phyloP scores from a whole-genome alignment of 257 asterid species.

The Solanum virginianum region DNA sequence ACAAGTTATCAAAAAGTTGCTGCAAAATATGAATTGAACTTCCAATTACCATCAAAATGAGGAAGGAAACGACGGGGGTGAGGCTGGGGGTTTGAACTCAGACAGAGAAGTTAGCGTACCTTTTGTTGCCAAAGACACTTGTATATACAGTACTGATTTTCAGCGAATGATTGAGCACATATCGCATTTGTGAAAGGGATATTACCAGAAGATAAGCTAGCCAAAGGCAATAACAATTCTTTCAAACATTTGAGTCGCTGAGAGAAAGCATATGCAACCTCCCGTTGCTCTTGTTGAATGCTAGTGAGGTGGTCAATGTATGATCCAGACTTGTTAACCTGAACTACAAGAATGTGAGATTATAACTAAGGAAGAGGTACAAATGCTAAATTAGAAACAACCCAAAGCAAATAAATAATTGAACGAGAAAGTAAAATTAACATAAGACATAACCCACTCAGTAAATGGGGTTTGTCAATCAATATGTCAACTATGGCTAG shows the following conservation, averaged over 20 bases:
- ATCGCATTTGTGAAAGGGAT: neutral
- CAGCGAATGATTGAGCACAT: constrained; percentile 10
- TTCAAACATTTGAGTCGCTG: constrained; percentile 43
- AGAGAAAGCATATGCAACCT: constrained; percentile 44
- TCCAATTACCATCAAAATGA: neutral
- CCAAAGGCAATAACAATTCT: constrained; percentile 48
- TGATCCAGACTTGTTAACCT: constrained; percentile 65
- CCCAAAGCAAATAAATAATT: neutral
- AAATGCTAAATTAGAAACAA: neutral
- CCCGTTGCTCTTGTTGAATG: constrained; percentile 95
- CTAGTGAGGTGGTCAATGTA: constrained; percentile 64
- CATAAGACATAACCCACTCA: neutral
- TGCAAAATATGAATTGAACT: constrained; percentile 22
- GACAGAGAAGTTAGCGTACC: constrained; percentile 23
- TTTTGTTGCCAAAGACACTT: constrained; percentile 88
- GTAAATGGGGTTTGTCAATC: neutral
- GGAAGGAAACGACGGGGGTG: neutral
- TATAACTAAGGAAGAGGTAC: neutral
- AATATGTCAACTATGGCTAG: neutral
- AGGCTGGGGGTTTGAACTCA: neutral
- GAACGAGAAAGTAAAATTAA: neutral
- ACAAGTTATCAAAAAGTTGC: constrained; percentile 72
- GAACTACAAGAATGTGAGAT: neutral
- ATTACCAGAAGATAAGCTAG: constrained; percentile 40
- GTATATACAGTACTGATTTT: constrained; percentile 40